Conservation (phyloP, 1,284 basidiomycete genomes). For the Spongiforma sp. region DNA sequence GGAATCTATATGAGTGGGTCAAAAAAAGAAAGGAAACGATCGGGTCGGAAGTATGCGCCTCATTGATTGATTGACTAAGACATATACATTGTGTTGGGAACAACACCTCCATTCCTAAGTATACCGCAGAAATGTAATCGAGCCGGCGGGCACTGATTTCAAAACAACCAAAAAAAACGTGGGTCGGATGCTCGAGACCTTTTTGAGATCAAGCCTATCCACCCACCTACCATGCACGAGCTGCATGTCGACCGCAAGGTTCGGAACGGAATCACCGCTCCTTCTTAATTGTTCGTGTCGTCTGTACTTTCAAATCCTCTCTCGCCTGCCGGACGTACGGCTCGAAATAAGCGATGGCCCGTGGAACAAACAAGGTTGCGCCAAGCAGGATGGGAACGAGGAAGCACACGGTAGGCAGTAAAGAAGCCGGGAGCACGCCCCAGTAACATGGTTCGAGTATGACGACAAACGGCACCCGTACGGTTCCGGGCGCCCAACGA, state of each 20-base stretch:
- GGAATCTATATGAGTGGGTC: constrained; percentile 19
- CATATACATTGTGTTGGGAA: constrained; percentile 5
- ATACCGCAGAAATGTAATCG: constrained; percentile 13
- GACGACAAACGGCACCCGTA: constrained; percentile 58
- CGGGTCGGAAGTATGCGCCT: constrained; percentile 1
- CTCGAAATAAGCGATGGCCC: constrained; percentile 39
- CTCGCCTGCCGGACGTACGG: constrained; percentile 40
- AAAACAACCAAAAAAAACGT: too few relatives aligned
- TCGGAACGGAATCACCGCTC: constrained; percentile 21
- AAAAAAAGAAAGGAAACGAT: not conserved
- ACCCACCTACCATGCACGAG: constrained; percentile 24
- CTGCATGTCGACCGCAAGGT: constrained; percentile 31
- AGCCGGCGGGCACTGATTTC: constrained; percentile 2
- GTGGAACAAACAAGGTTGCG: constrained; percentile 36
- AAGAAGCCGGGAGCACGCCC: constrained; percentile 60
- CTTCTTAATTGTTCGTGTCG: constrained; percentile 26
- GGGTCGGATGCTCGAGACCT: not conserved
- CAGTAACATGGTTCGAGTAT: constrained; percentile 62
- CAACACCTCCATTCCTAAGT: too few relatives aligned
- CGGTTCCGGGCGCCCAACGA: too few relatives aligned
- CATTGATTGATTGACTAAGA: constrained; percentile 7
- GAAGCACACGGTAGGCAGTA: constrained; percentile 50
- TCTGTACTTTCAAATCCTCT: constrained; percentile 29
- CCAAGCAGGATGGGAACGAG: constrained; percentile 41
- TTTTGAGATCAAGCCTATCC: constrained; percentile 16